Base-by-base conservation (phyloP, 805 yeast species). In the Candida quercuum region DNA sequence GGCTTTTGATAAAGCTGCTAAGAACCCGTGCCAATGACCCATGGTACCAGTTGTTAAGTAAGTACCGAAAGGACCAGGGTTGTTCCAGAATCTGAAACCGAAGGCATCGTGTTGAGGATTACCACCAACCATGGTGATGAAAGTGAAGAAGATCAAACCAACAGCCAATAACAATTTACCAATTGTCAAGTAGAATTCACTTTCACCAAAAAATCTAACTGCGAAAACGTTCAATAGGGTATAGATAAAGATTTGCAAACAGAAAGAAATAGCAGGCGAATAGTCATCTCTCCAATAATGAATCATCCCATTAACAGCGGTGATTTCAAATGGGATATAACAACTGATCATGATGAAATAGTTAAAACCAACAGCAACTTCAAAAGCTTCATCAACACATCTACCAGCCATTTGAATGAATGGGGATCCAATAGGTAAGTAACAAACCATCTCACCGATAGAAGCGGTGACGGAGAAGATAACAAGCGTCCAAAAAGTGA, bases 121-220 rank as follows among this genome's bases (percentile, higher is more conserved):
- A 19, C 95, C 96, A 28, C 95, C 95, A 25, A 82, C 76, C 91
- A 86, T 86, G 6, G 86, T 78, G 37, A 85, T 59, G 48, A 86
- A 80, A 5, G 91, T 83, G 61, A 81, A 85, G 29, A 80, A 56
- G 35, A 86, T 69, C 36, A 86, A 66, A 4, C 89, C 94, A 15
- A 78, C 53, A 14, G 88, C 86, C 34, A 86, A 67, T 7, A 84
- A 46, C 37, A 86, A 73, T 53, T 86, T 86, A 37, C 84, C 81
- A 16, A 84, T 64, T 3, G 88, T 73, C 16, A 85, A 63, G 76
- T 81, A 78, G 52, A 86, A 86, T 59, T 86, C 95, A 21, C 79
- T 67, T 57, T 86, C 95, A 35, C 96, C 96, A 49, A 81, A 86
- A 51, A 72, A 72, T 33, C 66, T 66, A 27, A 86, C 94, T 1